Evolutionary conservation across 2,329 filamentous ascomycete species (phyloP).

Genomic region (Fusarium staphyleae): DNA sequence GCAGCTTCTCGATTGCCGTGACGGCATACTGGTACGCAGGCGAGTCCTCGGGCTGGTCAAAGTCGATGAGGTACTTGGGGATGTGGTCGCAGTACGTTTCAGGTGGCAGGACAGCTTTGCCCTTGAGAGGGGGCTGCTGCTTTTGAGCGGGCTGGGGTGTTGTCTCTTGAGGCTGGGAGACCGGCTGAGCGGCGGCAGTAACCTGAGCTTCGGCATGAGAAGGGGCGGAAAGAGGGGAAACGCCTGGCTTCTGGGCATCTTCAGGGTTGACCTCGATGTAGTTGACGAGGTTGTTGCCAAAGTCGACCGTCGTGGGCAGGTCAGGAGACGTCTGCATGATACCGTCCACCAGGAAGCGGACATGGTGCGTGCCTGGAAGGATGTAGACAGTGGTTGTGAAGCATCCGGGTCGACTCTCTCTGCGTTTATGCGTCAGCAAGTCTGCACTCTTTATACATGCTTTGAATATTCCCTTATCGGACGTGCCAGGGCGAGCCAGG

Average conservation of each 20-base stretch:
- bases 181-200: slow-evolving; percentile 12
- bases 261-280: slow-evolving; percentile 93
- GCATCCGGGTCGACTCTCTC: slow-evolving; percentile 64
- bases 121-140: slow-evolving; percentile 51
- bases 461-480: slow-evolving; percentile 1
- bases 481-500: slow-evolving; percentile 9
- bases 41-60: slow-evolving; percentile 84
- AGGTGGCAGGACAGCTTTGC: slow-evolving; percentile 62
- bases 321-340: slow-evolving; percentile 89
- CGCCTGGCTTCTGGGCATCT: slow-evolving; percentile 56
- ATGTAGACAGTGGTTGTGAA: slow-evolving; percentile 83
- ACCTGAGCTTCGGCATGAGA: slow-evolving; percentile 38
- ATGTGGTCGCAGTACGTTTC: slow-evolving; percentile 75
- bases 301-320: slow-evolving; percentile 94
- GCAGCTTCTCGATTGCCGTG: slow-evolving; percentile 77
- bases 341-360: slow-evolving; percentile 94
- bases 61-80: slow-evolving; percentile 84
- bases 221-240: slow-evolving; percentile 44
- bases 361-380: slow-evolving; percentile 91
- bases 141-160: slow-evolving; percentile 4
- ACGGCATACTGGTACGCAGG: slow-evolving; percentile 76
- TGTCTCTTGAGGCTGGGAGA: slow-evolving; percentile 16
- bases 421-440: slow-evolving; percentile 42
- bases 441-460: slow-evolving; percentile 8
- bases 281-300: slow-evolving; percentile 97